A percentile compares a stretch with the other conserved stretches of the same genome.
Evolutionary conservation across 1,284 basidiomycete species (phyloP).

Genomic region (Trichosporon asahii): DNA sequence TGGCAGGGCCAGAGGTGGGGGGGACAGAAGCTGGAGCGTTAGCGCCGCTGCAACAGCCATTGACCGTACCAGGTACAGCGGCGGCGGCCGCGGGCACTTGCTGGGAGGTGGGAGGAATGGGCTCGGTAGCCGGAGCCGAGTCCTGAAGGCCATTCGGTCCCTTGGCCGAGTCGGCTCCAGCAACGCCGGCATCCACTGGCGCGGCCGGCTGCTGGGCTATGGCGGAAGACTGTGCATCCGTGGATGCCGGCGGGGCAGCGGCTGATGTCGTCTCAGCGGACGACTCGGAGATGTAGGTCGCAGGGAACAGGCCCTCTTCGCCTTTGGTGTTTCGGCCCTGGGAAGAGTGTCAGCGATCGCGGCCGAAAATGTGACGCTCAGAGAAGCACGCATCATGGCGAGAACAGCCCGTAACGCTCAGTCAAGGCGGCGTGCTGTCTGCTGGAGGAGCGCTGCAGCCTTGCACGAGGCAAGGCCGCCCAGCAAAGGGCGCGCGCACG

Average conservation of each 20-base stretch:
- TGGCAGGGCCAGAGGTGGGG: slow-evolving; percentile 13
- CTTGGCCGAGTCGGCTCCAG: background rate
- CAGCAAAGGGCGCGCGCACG: background rate
- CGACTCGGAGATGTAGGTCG: slow-evolving; percentile 71
- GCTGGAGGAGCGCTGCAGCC: too few species aligned
- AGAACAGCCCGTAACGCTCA: background rate
- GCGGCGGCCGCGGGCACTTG: background rate
- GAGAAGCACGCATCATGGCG: background rate
- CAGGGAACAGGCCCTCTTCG: slow-evolving; percentile 83
- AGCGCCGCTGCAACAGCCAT: background rate
- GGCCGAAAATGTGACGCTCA: background rate
- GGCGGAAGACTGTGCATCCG: slow-evolving; percentile 10
- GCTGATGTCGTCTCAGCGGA: slow-evolving; percentile 24
- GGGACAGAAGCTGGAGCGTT: background rate
- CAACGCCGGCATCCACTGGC: slow-evolving; percentile 20
- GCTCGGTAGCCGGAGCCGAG: background rate
- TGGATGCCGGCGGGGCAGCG: slow-evolving; percentile 27
- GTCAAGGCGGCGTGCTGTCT: background rate
- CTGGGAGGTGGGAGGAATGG: background rate
- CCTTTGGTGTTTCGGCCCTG: slow-evolving; percentile 82
- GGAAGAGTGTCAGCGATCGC: slow-evolving; percentile 15
- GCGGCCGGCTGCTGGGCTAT: background rate
- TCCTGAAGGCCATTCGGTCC: background rate
- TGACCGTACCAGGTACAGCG: background rate
- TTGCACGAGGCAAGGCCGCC: background rate